phyloP scores from a whole-genome alignment of 2,329 filamentous ascomycete species.

The Bipolaris sorokiniana region DNA sequence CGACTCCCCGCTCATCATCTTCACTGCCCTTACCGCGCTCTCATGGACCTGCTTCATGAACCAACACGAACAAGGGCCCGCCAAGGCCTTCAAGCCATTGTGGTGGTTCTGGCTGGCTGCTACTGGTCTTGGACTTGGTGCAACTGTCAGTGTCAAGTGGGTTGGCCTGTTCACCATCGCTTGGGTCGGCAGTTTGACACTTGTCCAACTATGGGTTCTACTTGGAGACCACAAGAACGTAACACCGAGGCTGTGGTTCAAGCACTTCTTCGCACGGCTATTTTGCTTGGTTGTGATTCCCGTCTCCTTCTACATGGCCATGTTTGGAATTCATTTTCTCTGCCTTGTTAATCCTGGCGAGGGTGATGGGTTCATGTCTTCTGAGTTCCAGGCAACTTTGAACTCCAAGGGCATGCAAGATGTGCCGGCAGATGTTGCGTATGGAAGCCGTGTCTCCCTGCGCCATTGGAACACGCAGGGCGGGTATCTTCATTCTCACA shows the following conservation, averaged over 20 bases:
- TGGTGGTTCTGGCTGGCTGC: conserved; percentile 99
- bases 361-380: conserved; percentile 99
- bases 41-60: conserved; percentile 94
- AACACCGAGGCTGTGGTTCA: conserved; percentile 83
- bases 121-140: conserved; percentile 84
- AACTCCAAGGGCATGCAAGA: conserved; percentile 97
- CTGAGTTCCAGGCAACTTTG: conserved; percentile 95
- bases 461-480: conserved; percentile 97
- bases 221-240: conserved; percentile 89
- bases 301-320: conserved; percentile 86
- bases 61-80: conserved; percentile 90
- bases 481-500: conserved; percentile 95
- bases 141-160: conserved; percentile 97
- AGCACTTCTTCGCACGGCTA: conserved; percentile 88
- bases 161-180: conserved; percentile 98
- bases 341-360: conserved; percentile 94
- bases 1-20: conserved; percentile 91
- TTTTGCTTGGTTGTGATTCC: conserved; percentile 95
- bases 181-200: conserved; percentile 91
- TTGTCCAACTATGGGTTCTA: conserved; percentile 92
- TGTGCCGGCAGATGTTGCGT: conserved; percentile 87
- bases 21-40: conserved; percentile 88
- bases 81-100: conserved; percentile 81
- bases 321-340: conserved; percentile 97
- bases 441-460: conserved; percentile 83